Percentiles rank a stretch among this genome's conserved stretches.
Evolutionary conservation across 1,284 basidiomycete genomes (phyloP).

Genomic region (Sanghuangporus sanghuang): DNA sequence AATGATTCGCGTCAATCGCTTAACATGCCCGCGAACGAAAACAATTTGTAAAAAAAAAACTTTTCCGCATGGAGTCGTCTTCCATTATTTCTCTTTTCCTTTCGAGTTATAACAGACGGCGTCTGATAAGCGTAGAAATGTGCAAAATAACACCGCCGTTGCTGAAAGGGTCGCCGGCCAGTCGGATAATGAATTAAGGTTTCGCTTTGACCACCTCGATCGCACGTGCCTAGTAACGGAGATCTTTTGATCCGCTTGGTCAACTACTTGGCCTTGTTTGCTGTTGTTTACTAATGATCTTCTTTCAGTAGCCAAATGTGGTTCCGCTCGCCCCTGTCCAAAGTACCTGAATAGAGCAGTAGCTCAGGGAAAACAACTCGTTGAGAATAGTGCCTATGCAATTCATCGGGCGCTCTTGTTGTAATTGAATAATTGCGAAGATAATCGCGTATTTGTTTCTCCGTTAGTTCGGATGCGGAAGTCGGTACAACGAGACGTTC

Average conservation of each 20-base stretch:
- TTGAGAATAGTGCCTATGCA: not conserved
- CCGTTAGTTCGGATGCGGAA: not conserved
- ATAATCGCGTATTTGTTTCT: not conserved
- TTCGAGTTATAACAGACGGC: not conserved
- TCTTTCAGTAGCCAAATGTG: not conserved
- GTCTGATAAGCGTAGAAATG: not conserved
- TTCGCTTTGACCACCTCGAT: no score
- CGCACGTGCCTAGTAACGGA: no score
- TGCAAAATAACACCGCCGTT: not conserved
- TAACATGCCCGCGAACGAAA: not conserved
- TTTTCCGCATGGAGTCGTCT: not conserved
- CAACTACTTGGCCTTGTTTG: no score
- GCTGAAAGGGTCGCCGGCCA: no score
- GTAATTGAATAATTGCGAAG: not conserved
- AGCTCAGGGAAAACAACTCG: not conserved
- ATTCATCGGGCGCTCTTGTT: not conserved
- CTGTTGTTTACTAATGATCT: not conserved
- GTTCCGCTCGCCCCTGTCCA: not conserved
- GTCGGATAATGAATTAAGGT: no score
- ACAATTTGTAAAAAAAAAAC: not conserved
- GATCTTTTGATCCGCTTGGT: no score
- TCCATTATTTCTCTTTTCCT: not conserved
- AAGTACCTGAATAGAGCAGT: no score
- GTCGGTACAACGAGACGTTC: not conserved
- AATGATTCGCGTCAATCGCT: not conserved